Evolutionary conservation across 768 basidiomycete genomes (phyloP), one percentile per base, ranked within the genome.

Genomic region (Gymnopilus dilepis): DNA sequence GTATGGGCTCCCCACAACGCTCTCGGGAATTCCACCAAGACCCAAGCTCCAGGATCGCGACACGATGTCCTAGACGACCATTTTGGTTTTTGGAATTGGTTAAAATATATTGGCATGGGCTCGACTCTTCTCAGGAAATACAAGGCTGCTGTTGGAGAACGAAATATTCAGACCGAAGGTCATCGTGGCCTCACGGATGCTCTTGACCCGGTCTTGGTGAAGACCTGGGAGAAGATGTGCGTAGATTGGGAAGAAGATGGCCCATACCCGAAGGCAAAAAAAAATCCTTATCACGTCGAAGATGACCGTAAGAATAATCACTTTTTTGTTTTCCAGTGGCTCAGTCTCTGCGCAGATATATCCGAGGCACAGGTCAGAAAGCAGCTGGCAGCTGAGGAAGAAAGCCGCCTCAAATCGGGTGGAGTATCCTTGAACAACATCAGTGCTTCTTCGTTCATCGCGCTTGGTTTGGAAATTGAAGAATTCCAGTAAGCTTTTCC

Each of bases 31-130:
- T 73, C 72, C n/a, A 79, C 75, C 0, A 66, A 70, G 9, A 75
- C 75, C 22, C 77, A 75, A 72, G 75, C 72, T n/a, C n/a, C n/a
- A n/a, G n/a, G n/a, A n/a, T n/a, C n/a, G n/a, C n/a, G n/a, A n/a
- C n/a, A n/a, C n/a, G 0, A 0, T 74, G 75, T 4, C 0, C 38
- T 82, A 0, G 74, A 81, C 37, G n/a, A 79, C 12, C 71, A 75
- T 38, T 71, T 67, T 53, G 61, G 63, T 8, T 65, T 63, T 13
- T 75, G 72, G 72, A 77, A 77, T 38, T 77, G 69, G 72, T 37
- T 37, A 8, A 75, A 75, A 47, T 58, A 65, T 8, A 56, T 62
- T 1, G 43, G 48, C 0, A 57, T 63, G 50, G 59, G 62, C 4
- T 41, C 6, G 4, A 61, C 62, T 1, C 24, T n/a, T n/a, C n/a